Percentiles rank a stretch among this genome's conserved stretches.
phyloP scores from a whole-genome alignment of 2,329 filamentous ascomycete genomes.

The Beauveria bassiana region DNA sequence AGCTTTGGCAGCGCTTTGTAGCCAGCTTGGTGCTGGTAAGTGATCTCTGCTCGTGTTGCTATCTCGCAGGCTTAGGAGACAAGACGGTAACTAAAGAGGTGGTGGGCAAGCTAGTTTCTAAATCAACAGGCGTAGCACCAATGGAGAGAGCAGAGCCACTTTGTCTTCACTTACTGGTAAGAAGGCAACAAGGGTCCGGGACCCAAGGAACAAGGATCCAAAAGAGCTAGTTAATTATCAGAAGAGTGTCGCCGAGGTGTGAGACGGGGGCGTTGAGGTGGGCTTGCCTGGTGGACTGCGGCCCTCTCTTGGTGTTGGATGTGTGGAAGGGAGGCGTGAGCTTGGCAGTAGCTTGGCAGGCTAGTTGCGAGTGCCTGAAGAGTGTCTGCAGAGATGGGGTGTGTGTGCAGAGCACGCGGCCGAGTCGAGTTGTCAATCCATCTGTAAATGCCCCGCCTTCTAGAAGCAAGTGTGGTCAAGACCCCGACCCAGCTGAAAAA shows the following conservation, averaged over 20 bases:
- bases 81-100: background rate
- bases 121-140: constrained; percentile 2
- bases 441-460: constrained; percentile 7
- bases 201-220: background rate
- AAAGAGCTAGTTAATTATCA: background rate
- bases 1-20: background rate
- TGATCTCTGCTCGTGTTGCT: background rate
- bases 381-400: background rate
- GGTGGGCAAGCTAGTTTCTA: background rate
- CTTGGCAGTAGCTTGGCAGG: background rate
- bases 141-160: constrained; percentile 8
- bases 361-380: background rate
- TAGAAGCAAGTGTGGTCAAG: constrained; percentile 7
- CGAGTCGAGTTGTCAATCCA: background rate
- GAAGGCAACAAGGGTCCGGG: background rate
- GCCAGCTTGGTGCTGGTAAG: background rate
- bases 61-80: background rate
- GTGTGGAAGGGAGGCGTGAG: background rate
- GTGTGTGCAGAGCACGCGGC: background rate
- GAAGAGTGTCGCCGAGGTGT: constrained; percentile 8
- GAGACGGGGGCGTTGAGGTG: constrained; percentile 8
- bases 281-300: background rate
- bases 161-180: background rate
- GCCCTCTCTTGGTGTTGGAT: background rate
- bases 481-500: constrained; percentile 12